A percentile compares a stretch with the other conserved stretches of the same genome.
Evolutionary conservation across 2,329 filamentous ascomycete species (phyloP).

Genomic region (Phaeosphaeria sp.): DNA sequence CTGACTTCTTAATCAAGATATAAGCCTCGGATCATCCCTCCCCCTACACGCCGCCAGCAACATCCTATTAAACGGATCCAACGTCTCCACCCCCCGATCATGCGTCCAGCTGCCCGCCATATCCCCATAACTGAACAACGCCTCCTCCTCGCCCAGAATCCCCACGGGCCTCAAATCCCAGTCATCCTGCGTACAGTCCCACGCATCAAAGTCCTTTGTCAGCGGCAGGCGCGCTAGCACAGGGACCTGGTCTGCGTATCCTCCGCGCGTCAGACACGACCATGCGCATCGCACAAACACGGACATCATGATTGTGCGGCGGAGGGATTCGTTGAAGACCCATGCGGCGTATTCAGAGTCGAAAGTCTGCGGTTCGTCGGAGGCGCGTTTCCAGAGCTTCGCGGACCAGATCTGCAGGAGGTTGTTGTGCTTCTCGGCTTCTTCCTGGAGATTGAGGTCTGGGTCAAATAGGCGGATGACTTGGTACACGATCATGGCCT

Average conservation of each 20-base stretch:
- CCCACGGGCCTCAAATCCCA: constrained; percentile 16
- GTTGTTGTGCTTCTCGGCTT: constrained; percentile 23
- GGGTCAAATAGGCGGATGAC: constrained; percentile 39
- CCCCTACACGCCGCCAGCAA: constrained; percentile 35
- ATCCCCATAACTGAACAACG: constrained; percentile 33
- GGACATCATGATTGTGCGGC: constrained; percentile 37
- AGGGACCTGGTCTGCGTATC: constrained; percentile 30
- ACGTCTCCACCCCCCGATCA: constrained; percentile 10
- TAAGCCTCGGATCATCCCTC: constrained; percentile 24
- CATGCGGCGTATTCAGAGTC: constrained; percentile 15
- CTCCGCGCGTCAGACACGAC: constrained; percentile 23
- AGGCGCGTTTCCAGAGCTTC: constrained; percentile 37
- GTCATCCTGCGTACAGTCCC: constrained; percentile 15
- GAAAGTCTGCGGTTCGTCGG: constrained; percentile 22
- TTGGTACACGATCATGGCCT: constrained; percentile 42
- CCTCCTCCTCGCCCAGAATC: constrained; percentile 11
- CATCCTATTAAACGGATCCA: constrained; percentile 32
- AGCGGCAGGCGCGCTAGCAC: constrained; percentile 30
- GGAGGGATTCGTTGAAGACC: constrained; percentile 39
- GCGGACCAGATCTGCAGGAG: constrained; percentile 38
- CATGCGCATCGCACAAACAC: constrained; percentile 35
- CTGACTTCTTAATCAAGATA: constrained; percentile 5
- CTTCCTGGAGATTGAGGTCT: constrained; percentile 16
- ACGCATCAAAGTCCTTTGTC: constrained; percentile 23
- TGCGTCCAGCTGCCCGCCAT: constrained; percentile 19